phyloP scores from a whole-genome alignment of 148 eudicot species.

The Gaultheria prostrata region DNA sequence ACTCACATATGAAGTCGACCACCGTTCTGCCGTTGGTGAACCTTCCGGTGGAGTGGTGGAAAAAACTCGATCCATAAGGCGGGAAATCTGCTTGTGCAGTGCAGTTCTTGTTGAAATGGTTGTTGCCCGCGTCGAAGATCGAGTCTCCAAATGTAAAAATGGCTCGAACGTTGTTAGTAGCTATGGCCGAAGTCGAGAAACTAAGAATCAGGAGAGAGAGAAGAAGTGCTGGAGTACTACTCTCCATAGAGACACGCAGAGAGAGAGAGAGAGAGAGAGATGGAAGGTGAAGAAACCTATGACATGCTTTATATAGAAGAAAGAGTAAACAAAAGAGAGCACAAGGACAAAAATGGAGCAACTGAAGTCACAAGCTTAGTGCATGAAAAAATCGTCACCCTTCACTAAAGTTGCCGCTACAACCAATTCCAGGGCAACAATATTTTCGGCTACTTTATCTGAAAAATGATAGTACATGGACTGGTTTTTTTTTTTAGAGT shows the following conservation, averaged over 20 bases:
- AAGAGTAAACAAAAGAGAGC: not conserved
- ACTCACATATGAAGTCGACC: conserved; percentile 51
- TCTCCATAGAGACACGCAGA: not conserved
- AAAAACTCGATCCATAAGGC: conserved; percentile 53
- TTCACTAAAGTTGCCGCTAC: not conserved
- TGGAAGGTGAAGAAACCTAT: not conserved
- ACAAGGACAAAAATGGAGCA: conserved; percentile 13
- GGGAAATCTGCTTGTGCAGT: conserved; percentile 57
- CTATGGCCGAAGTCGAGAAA: conserved; percentile 5
- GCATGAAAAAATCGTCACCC: conserved; percentile 13
- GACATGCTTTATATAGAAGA: not conserved
- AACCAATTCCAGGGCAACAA: not conserved
- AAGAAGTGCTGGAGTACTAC: not conserved
- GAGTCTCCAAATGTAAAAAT: conserved; percentile 60
- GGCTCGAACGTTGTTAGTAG: conserved; percentile 27
- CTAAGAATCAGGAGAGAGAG: conserved; percentile 21
- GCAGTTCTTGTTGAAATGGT: conserved; percentile 49
- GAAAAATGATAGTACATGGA: not conserved
- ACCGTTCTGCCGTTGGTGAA: conserved; percentile 68
- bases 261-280: not conserved
- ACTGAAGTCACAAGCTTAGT: conserved; percentile 25
- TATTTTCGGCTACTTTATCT: conserved; percentile 3
- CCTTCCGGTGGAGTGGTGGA: conserved; percentile 57
- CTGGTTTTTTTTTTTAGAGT: no score
- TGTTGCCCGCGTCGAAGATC: conserved; percentile 57